Base-by-base conservation (phyloP, 2,329 filamentous ascomycete genomes). In the Emergomyces africanus region DNA sequence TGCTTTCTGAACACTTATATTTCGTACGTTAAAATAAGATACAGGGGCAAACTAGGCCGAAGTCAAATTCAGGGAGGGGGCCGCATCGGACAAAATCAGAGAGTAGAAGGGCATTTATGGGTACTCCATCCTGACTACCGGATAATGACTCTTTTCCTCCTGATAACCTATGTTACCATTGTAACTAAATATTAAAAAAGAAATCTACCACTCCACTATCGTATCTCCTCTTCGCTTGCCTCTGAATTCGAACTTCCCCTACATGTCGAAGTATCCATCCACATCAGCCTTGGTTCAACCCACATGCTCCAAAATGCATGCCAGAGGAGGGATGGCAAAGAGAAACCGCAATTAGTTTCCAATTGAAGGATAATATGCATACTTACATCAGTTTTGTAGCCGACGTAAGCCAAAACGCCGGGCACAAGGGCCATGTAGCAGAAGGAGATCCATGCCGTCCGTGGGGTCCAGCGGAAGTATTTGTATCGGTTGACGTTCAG, bases 401-500 rank as follows among this genome's bases (percentile, higher is more conserved):
- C 89, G 59, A 89, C 70, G 70, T 85, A 85, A 53, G 85, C 85
- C 65, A 95, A 67, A 60, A 88, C 78, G 46, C 77, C 74, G 8
- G 94, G 94, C 49, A 96, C 82, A 58, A 86, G 77, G 39, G 85
- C 77, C 60, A 87, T 81, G 74, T 92, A 96, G 64, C 86, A 79
- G 71, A 96, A 83, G 4, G 86, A 85, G 69, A 96, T 75, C 77
- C 83, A 84, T 35, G 89, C 90, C 51, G 90, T 95, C 69, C 88
- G 82, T 57, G 84, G 82, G 41, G 88, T 97, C 89, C 90, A 97
- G 74, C 90, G 83, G 83, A 97, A 99, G 83, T 89, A 96, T 77
- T 90, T 90, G 83, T 91, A 87, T 65, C 94, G 87, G 79, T 89
- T 60, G n/a, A 50, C 42, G 23, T 54, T 55, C 23, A 58, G 30